A percentile compares a stretch with the other conserved stretches of the same genome.
Evolutionary conservation across 805 yeast species (phyloP).

Genomic region (Naumovozyma dairenensis): DNA sequence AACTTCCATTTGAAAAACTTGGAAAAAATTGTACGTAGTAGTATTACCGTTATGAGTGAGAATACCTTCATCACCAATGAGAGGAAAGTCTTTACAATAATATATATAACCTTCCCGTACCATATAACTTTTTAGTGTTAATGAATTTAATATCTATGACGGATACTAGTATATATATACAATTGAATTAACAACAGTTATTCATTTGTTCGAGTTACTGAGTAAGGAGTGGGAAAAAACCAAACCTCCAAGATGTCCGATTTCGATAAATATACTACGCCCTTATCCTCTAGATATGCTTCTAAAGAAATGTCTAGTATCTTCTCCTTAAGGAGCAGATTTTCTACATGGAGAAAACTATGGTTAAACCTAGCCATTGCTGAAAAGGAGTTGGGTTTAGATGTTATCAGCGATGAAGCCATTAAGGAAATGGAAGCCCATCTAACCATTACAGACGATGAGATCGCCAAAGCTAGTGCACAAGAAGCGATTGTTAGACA

Average conservation of each 20-base stretch:
- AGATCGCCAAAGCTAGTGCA: constrained; percentile 74
- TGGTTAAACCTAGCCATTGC: constrained; percentile 96
- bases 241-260: constrained; percentile 26
- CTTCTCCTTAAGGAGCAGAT: constrained; percentile 88
- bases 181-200: no score
- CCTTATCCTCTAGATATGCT: constrained; percentile 93
- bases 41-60: no score
- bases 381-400: constrained; percentile 82
- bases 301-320: constrained; percentile 92
- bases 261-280: constrained; percentile 77
- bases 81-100: no score
- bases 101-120: no score
- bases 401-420: constrained; percentile 82
- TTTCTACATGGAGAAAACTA: constrained; percentile 95
- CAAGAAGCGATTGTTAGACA: constrained; percentile 98
- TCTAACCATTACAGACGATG: constrained; percentile 82
- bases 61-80: no score
- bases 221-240: no score
- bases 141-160: no score
- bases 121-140: no score
- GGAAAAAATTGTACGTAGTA: constrained; percentile 1
- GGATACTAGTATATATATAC: no score
- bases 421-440: constrained; percentile 74
- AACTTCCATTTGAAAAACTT: constrained; percentile 4
- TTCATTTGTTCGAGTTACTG: no score